Evolutionary conservation across 1,284 basidiomycete genomes (phyloP).

Genomic region (Cerrena zonata): DNA sequence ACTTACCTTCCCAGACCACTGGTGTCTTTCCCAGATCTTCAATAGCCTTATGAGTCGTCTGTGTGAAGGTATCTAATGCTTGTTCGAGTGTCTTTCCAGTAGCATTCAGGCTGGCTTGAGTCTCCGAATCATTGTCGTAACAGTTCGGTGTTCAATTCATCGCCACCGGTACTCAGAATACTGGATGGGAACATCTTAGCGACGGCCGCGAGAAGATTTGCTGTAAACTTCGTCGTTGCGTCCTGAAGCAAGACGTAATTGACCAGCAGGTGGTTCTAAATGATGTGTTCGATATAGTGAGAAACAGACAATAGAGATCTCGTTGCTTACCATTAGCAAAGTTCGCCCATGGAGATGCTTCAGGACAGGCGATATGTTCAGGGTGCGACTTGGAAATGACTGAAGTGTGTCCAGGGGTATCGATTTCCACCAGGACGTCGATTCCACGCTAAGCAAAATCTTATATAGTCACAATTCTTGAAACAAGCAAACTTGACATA

Average conservation of each 20-base stretch:
- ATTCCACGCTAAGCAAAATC: slow-evolving; percentile 57
- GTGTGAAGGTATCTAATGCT: slow-evolving; percentile 60
- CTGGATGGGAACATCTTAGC: slow-evolving; percentile 48
- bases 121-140: slow-evolving; percentile 58
- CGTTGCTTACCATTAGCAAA: slow-evolving; percentile 50
- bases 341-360: slow-evolving; percentile 54
- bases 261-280: slow-evolving; percentile 73
- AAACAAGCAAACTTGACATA: slow-evolving; percentile 30
- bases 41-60: slow-evolving; percentile 45
- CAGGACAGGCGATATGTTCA: slow-evolving; percentile 69
- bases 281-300: background rate
- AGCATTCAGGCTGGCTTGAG: slow-evolving; percentile 44
- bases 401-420: slow-evolving; percentile 80
- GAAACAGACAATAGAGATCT: slow-evolving; percentile 1
- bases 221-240: slow-evolving; percentile 40
- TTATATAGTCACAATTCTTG: background rate
- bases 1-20: slow-evolving; percentile 65
- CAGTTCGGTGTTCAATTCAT: slow-evolving; percentile 74
- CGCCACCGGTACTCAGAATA: slow-evolving; percentile 76
- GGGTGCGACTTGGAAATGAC: slow-evolving; percentile 61
- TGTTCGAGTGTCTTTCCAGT: slow-evolving; percentile 53
- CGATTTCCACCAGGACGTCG: slow-evolving; percentile 66
- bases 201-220: slow-evolving; percentile 38
- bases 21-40: slow-evolving; percentile 46
- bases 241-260: slow-evolving; percentile 64